phyloP scores from a whole-genome alignment of 768 basidiomycete species.

The Exidia glandulosa region DNA sequence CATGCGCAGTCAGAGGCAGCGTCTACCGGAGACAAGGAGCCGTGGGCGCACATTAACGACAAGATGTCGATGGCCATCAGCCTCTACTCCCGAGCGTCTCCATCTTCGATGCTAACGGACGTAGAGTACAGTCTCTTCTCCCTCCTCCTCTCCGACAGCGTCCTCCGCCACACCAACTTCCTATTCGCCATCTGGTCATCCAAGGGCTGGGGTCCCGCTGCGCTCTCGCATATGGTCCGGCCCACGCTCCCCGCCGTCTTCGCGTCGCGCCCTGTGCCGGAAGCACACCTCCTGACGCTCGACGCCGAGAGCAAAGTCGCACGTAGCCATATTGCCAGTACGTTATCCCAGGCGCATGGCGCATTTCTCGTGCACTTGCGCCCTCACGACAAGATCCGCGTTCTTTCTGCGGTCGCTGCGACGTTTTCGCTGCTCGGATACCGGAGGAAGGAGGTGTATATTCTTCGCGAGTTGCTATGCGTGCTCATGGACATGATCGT shows the following conservation, averaged over 20 bases:
- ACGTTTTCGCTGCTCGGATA: slow-evolving; percentile 76
- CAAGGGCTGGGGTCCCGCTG: slow-evolving; percentile 79
- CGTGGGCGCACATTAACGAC: slow-evolving; percentile 71
- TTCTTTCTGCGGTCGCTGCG: slow-evolving; percentile 60
- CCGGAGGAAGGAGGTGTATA: slow-evolving; percentile 76
- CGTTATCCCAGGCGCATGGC: slow-evolving; percentile 67
- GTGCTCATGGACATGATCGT: slow-evolving; percentile 78
- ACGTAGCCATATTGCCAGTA: slow-evolving; percentile 51
- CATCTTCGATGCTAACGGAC: slow-evolving; percentile 28
- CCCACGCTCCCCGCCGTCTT: slow-evolving; percentile 45
- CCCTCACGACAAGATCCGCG: slow-evolving; percentile 57
- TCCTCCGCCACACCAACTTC: slow-evolving; percentile 63
- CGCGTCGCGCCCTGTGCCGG: slow-evolving; percentile 43
- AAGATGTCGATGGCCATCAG: slow-evolving; percentile 51
- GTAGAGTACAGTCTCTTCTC: slow-evolving; percentile 52
- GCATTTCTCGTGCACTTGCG: slow-evolving; percentile 81
- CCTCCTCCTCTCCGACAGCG: slow-evolving; percentile 52
- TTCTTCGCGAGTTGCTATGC: slow-evolving; percentile 76
- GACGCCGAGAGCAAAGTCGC: slow-evolving; percentile 35
- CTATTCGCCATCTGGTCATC: slow-evolving; percentile 73
- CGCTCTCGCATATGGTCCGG: slow-evolving; percentile 65
- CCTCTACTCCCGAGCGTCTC: slow-evolving; percentile 50
- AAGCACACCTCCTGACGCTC: slow-evolving; percentile 12
- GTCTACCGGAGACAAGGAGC: slow-evolving; percentile 41
- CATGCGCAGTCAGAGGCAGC: slow-evolving; percentile 40